These are phyloP conservation scores for Fulvia fulva DNA, from an alignment of 2,329 filamentous ascomycete genomes.

Conservation along the genomic window DNA sequence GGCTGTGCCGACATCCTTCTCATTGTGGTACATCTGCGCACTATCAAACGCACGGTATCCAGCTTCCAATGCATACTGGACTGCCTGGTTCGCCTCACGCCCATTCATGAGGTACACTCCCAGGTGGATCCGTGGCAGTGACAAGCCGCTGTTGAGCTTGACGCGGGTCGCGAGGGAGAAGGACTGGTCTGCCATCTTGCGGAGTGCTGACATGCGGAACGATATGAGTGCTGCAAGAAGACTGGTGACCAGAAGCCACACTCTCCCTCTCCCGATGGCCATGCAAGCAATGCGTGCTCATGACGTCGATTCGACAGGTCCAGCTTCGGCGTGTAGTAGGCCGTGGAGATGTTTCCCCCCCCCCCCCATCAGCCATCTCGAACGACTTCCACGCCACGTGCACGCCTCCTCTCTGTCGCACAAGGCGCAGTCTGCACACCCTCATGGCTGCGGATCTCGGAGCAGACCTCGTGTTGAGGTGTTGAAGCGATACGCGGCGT, in stretches of 20 bases:
- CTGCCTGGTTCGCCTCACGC: constrained; percentile 55
- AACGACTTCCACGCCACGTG: too few relatives aligned
- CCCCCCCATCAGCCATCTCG: not conserved
- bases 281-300: not conserved
- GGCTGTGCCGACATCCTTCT: constrained; percentile 63
- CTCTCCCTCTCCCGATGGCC: not conserved
- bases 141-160: constrained; percentile 59
- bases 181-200: constrained; percentile 21
- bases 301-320: constrained; percentile 4
- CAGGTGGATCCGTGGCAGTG: constrained; percentile 68
- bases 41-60: constrained; percentile 54
- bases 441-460: not conserved
- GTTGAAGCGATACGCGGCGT: not conserved
- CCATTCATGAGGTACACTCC: constrained; percentile 70
- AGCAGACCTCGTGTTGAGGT: not conserved
- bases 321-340: not conserved
- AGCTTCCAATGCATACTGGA: constrained; percentile 40
- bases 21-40: constrained; percentile 67
- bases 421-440: not conserved
- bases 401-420: not conserved
- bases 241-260: not conserved
- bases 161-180: constrained; percentile 43
- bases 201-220: constrained; percentile 11
- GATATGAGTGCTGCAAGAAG: not conserved
- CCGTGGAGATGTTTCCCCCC: not conserved